These are phyloP conservation scores for Globisporangium parvum DNA, from an alignment of 352 stramenopile species.

Conservation along the genomic window DNA sequence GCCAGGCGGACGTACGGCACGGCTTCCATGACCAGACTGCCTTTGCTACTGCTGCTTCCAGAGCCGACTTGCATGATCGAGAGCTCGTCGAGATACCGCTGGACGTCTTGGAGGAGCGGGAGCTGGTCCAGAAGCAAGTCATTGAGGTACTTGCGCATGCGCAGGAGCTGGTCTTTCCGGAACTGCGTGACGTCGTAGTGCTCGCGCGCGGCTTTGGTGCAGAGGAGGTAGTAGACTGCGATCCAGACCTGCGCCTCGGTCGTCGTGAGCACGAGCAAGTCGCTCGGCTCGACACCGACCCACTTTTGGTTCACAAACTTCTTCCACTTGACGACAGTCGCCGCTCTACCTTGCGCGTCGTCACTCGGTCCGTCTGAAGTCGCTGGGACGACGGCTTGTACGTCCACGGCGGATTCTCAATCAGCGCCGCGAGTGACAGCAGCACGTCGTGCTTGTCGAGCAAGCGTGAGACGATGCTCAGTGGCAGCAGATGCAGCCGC, in stretches of 20 bases:
- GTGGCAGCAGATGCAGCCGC: slow-evolving; percentile 77
- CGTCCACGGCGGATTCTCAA: slow-evolving; percentile 97
- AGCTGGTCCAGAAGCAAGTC: slow-evolving; percentile 94
- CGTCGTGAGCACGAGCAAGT: slow-evolving; percentile 91
- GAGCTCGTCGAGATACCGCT: slow-evolving; percentile 94
- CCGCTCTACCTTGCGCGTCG: not conserved
- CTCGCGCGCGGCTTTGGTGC: slow-evolving; percentile 87
- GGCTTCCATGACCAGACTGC: slow-evolving; percentile 71
- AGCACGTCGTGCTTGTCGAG: slow-evolving; percentile 96
- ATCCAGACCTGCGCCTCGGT: slow-evolving; percentile 94
- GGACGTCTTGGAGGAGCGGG: slow-evolving; percentile 90
- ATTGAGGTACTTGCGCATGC: slow-evolving; percentile 94
- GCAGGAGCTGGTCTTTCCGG: slow-evolving; percentile 90
- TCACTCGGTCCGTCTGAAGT: not conserved
- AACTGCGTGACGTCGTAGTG: slow-evolving; percentile 94
- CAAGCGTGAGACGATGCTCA: slow-evolving; percentile 87
- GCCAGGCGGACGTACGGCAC: slow-evolving; percentile 63
- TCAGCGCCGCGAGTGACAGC: slow-evolving; percentile 86
- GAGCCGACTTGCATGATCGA: slow-evolving; percentile 82
- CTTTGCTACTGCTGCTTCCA: slow-evolving; percentile 17
- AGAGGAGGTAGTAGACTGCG: slow-evolving; percentile 92
- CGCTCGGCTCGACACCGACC: slow-evolving; percentile 68
- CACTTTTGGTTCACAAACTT: slow-evolving; percentile 94
- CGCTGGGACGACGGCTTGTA: slow-evolving; percentile 34
- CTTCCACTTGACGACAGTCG: slow-evolving; percentile 63